phyloP scores from a whole-genome alignment of 805 yeast species.

The Cyberlindnera maritima region DNA sequence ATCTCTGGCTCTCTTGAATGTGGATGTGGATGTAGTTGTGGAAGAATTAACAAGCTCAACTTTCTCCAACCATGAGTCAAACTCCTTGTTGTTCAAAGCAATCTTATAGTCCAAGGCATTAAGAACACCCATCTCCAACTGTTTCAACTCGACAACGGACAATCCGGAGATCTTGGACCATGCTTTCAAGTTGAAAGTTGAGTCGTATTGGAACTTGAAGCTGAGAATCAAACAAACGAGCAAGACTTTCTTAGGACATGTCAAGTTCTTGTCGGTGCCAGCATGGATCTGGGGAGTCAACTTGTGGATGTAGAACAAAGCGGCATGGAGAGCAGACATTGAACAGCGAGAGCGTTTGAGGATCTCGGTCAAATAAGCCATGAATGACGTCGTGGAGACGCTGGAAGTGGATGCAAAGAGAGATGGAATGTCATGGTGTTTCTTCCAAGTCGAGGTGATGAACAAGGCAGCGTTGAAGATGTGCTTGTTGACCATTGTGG shows the following conservation, averaged over 20 bases:
- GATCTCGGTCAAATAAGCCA: slow-evolving; percentile 36
- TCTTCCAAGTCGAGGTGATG: slow-evolving; percentile 21
- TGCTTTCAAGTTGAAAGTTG: slow-evolving; percentile 61
- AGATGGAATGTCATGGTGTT: slow-evolving; percentile 6
- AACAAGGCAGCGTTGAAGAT: slow-evolving; percentile 16
- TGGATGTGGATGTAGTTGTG: not conserved
- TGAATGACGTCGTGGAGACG: not conserved
- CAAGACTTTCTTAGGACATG: slow-evolving; percentile 65
- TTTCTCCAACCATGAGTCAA: slow-evolving; percentile 36
- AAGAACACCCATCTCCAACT: slow-evolving; percentile 54
- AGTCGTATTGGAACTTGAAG: slow-evolving; percentile 71
- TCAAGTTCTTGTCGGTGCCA: slow-evolving; percentile 1
- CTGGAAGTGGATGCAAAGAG: not conserved
- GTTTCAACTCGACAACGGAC: slow-evolving; percentile 44
- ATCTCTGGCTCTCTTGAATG: slow-evolving; percentile 1
- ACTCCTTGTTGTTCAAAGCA: slow-evolving; percentile 47
- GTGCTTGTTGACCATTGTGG: slow-evolving; percentile 10
- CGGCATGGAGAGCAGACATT: slow-evolving; percentile 59
- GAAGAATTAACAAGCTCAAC: slow-evolving; percentile 12
- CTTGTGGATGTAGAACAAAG: slow-evolving; percentile 61
- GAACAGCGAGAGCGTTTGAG: slow-evolving; percentile 55
- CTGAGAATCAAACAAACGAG: slow-evolving; percentile 68
- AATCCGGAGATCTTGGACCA: slow-evolving; percentile 80
- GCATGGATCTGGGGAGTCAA: slow-evolving; percentile 32
- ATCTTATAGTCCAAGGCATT: slow-evolving; percentile 53